Evolutionary conservation across 306 rosid genomes (phyloP).

Genomic region (Ceratonia siliqua): DNA sequence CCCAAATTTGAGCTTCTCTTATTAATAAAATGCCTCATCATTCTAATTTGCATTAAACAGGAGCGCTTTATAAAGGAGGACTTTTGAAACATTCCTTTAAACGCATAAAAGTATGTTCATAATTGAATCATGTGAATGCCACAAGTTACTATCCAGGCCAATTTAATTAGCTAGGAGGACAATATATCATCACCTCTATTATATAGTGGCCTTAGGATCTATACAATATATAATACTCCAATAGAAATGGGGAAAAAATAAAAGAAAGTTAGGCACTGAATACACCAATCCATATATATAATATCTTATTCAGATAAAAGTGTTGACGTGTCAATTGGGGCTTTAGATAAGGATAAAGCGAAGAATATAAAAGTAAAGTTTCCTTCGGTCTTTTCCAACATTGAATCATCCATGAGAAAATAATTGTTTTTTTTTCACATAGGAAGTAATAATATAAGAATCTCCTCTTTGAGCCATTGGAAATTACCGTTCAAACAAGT

Average conservation of each 20-base stretch:
- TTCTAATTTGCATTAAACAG: conserved; percentile 37
- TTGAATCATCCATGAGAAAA: not conserved
- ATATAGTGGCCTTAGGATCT: too few species aligned
- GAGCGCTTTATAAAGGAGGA: conserved; percentile 9
- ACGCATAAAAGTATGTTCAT: conserved; percentile 29
- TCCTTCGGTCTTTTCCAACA: not conserved
- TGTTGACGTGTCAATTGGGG: not conserved
- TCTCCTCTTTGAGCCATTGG: not conserved
- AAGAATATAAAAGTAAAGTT: not conserved
- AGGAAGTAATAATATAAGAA: not conserved
- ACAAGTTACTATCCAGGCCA: not conserved
- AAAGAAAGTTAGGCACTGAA: not conserved
- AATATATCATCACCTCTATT: too few species aligned
- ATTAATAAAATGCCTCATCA: not conserved
- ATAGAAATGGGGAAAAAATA: not conserved
- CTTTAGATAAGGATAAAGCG: not conserved
- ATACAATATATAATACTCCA: too few species aligned
- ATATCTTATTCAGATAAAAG: not conserved
- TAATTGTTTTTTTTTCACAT: not conserved
- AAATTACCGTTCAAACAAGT: not conserved
- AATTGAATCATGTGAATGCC: conserved; percentile 29
- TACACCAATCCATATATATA: not conserved
- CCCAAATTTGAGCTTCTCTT: conserved; percentile 4
- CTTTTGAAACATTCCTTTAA: conserved; percentile 24
- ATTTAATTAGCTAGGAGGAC: too few species aligned